Evolutionary conservation across 2,329 filamentous ascomycete genomes (phyloP), one percentile per base, ranked within the genome.

Genomic region (Hymenoscyphus occultus): DNA sequence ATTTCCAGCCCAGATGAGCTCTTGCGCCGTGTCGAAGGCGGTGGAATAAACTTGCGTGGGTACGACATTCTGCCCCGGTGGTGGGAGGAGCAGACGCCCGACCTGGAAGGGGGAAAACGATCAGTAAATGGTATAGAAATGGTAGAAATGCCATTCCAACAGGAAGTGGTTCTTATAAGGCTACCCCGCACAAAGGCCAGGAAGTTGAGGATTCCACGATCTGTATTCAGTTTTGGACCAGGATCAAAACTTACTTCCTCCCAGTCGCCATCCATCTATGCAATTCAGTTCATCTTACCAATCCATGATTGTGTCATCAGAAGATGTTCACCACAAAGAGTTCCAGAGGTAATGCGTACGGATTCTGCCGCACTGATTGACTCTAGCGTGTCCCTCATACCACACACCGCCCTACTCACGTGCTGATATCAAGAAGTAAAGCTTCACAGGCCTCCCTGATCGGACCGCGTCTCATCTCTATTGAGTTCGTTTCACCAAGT

Each of bases 1-100:
- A 77, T 95, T 96, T 58, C 93, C 96, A 2, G 89, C 87, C 95
- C 96, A 99, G 62, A 99, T 80, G 42, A 99, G 84, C 77, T 99
- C 95, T 77, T 97, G 90, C 48, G 84, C 83, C 64, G 90, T 90
- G 77, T 99, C 95, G 78, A 99, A 99, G 59, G 90, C 90, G 77
- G 97, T 89, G 71, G 92, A 87, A 64, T 87, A 86, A 28, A 90
- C 90, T 56, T 88, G 84, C 19, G 60, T 57, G 13, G 51, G 40
- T 73, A 90, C 81, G 70, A 84, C 84, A 80, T 90, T 88, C 73
- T 87, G 82, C 75, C 86, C 89, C 74, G 90, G 88, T 73, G 91
- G 88, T 77, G 92, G 91, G 78, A 96, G 86, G 76, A 88, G 85
- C 79, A 95, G 87, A 78, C 92, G 90, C 78, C 88, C 86, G 78